Percentiles rank a stretch among this genome's conserved stretches.
These are phyloP conservation scores for Chytriomyces hyalinus DNA, from an alignment of 192 early-diverging fungal species.

Conservation along the genomic window DNA sequence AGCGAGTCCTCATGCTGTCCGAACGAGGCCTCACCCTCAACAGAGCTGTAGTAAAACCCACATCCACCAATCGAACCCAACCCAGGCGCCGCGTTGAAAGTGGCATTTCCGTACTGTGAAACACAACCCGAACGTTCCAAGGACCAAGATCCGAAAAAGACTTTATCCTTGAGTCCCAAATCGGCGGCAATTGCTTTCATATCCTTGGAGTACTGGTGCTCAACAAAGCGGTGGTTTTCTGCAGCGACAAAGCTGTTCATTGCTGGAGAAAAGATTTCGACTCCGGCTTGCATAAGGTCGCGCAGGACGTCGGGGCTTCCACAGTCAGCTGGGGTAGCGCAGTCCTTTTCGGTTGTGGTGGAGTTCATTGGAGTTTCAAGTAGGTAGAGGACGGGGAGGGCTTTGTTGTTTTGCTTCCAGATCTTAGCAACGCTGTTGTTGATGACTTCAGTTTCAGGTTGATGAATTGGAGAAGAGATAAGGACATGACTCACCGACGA, in stretches of 20 bases:
- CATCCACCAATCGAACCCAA: conserved; percentile 30
- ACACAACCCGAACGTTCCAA: conserved; percentile 29
- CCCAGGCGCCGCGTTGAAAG: conserved; percentile 10
- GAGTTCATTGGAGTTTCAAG: conserved; percentile 4
- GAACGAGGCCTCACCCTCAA: conserved; percentile 26
- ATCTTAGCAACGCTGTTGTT: not conserved
- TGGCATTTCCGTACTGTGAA: conserved; percentile 14
- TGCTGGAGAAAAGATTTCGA: conserved; percentile 15
- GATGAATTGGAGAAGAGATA: too few relatives aligned
- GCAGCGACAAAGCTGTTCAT: conserved; percentile 12
- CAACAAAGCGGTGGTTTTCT: conserved; percentile 7
- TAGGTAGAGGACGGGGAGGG: conserved; percentile 3
- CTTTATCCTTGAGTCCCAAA: not conserved
- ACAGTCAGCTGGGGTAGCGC: conserved; percentile 7
- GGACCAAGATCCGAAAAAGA: conserved; percentile 32
- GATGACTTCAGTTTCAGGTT: too few relatives aligned
- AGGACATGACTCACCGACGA: not conserved
- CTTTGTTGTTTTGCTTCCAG: conserved; percentile 18
- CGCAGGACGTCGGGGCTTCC: conserved; percentile 14
- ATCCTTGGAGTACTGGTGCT: conserved; percentile 15
- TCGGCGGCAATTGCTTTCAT: not conserved
- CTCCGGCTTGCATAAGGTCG: conserved; percentile 4
- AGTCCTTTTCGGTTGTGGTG: conserved; percentile 11
- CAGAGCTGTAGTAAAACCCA: conserved; percentile 27
- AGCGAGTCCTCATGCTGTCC: conserved; percentile 18